A percentile compares a stretch with the other conserved stretches of the same genome.
Evolutionary conservation across 1,139 yeast species (phyloP).

Genomic region (Suhomyces bribrorum): DNA sequence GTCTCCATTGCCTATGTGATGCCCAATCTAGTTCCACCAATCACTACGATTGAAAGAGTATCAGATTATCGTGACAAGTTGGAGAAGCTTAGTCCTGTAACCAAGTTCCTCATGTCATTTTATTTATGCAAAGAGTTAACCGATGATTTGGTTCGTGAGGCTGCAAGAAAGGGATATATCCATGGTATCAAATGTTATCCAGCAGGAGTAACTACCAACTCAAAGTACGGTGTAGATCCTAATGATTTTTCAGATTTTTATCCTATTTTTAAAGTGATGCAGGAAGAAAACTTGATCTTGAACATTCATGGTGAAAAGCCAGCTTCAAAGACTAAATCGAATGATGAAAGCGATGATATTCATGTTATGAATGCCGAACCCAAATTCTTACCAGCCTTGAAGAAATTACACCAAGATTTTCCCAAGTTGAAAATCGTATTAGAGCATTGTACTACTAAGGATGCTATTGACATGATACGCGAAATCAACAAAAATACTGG

Average conservation of each 20-base stretch:
- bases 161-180: conserved; percentile 70
- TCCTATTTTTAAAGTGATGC: conserved; percentile 87
- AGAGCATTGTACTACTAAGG: conserved; percentile 93
- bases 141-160: conserved; percentile 79
- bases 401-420: conserved; percentile 74
- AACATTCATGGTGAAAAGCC: conserved; percentile 97
- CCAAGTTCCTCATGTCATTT: conserved; percentile 89
- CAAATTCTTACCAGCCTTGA: conserved; percentile 86
- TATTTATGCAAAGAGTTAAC: conserved; percentile 77
- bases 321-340: conserved; percentile 38
- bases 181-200: conserved; percentile 95
- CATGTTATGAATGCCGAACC: conserved; percentile 95
- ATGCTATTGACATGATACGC: conserved; percentile 77
- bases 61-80: conserved; percentile 66
- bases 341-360: conserved; percentile 51
- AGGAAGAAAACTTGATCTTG: conserved; percentile 70
- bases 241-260: conserved; percentile 86
- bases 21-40: conserved; percentile 96
- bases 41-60: conserved; percentile 77
- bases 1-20: conserved; percentile 86
- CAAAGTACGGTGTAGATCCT: conserved; percentile 89
- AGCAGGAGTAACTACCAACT: conserved; percentile 97
- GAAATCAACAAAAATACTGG: conserved; percentile 59
- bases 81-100: conserved; percentile 70
- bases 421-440: conserved; percentile 85